Evolutionary conservation across 2,329 filamentous ascomycete species (phyloP).

Genomic region (Colletotrichum spaethianum): DNA sequence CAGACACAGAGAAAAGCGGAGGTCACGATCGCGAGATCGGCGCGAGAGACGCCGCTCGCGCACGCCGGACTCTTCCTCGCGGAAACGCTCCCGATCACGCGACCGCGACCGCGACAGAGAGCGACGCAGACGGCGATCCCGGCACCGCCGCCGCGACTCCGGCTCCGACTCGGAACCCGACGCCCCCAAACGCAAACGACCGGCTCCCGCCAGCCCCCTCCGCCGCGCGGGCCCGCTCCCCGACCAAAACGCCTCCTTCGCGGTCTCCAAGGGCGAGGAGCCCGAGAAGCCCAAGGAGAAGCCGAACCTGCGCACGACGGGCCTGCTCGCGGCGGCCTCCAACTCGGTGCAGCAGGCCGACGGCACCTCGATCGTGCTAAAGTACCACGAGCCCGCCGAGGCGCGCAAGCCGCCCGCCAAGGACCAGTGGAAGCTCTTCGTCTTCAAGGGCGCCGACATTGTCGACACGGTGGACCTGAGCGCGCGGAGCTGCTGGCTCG

Average conservation of each 20-base stretch:
- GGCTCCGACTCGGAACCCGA: conserved; percentile 50
- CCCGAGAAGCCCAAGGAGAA: conserved; percentile 81
- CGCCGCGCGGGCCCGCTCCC: conserved; percentile 66
- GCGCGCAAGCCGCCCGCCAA: conserved; percentile 87
- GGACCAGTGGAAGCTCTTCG: conserved; percentile 89
- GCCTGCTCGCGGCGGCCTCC: conserved; percentile 87
- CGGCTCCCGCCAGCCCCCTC: conserved; percentile 38
- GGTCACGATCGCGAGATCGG: conserved; percentile 29
- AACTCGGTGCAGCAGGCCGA: conserved; percentile 81
- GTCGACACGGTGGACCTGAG: conserved; percentile 86
- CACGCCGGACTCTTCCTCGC: conserved; percentile 29
- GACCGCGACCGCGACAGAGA: conserved; percentile 45
- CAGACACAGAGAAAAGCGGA: conserved; percentile 22
- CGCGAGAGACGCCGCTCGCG: conserved; percentile 37
- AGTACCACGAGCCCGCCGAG: conserved; percentile 96
- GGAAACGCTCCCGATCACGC: conserved; percentile 36
- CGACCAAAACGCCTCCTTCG: conserved; percentile 73
- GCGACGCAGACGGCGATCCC: conserved; percentile 47
- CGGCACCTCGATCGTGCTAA: conserved; percentile 84
- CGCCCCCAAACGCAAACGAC: conserved; percentile 47
- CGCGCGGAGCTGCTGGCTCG: conserved; percentile 87
- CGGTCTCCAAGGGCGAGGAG: conserved; percentile 65
- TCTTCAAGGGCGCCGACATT: conserved; percentile 88
- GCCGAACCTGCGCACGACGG: conserved; percentile 87
- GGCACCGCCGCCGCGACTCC: conserved; percentile 19